Percentiles rank a stretch among this genome's conserved stretches.
Evolutionary conservation across 2,329 filamentous ascomycete species (phyloP).

Genomic region (Pyrenochaeta sp.): DNA sequence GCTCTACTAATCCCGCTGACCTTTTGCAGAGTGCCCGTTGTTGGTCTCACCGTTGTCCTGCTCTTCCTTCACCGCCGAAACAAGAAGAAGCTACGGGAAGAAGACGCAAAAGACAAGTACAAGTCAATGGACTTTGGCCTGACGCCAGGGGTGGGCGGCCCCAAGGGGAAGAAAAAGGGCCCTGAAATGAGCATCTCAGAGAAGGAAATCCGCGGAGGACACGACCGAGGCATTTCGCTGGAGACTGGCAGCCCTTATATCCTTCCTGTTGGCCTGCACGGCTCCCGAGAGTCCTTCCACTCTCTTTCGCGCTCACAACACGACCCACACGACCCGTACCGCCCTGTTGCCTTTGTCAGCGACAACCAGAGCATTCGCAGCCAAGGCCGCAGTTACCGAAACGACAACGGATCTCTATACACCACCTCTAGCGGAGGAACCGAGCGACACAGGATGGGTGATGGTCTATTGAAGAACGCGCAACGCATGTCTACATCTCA

Average conservation of each 20-base stretch:
- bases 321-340: slow-evolving; percentile 85
- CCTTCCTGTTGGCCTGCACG: slow-evolving; percentile 81
- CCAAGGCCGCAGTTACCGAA: slow-evolving; percentile 32
- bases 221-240: slow-evolving; percentile 64
- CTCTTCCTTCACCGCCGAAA: slow-evolving; percentile 82
- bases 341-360: slow-evolving; percentile 67
- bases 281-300: slow-evolving; percentile 85
- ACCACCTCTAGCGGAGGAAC: slow-evolving; percentile 60
- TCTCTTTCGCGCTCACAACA: slow-evolving; percentile 81
- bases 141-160: slow-evolving; percentile 60
- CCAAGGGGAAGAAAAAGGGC: slow-evolving; percentile 44
- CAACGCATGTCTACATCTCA: slow-evolving; percentile 65
- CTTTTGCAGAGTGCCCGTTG: slow-evolving; percentile 74
- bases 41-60: slow-evolving; percentile 71
- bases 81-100: slow-evolving; percentile 72
- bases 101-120: slow-evolving; percentile 87
- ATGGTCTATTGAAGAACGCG: slow-evolving; percentile 63
- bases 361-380: slow-evolving; percentile 51
- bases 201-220: slow-evolving; percentile 46
- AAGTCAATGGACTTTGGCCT: slow-evolving; percentile 93
- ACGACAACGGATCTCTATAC: slow-evolving; percentile 60
- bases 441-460: slow-evolving; percentile 57
- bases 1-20: slow-evolving; percentile 30
- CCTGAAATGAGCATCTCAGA: slow-evolving; percentile 69
- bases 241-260: slow-evolving; percentile 85